phyloP scores from a whole-genome alignment of 352 stramenopile species.

The Phytophthora pisi region DNA sequence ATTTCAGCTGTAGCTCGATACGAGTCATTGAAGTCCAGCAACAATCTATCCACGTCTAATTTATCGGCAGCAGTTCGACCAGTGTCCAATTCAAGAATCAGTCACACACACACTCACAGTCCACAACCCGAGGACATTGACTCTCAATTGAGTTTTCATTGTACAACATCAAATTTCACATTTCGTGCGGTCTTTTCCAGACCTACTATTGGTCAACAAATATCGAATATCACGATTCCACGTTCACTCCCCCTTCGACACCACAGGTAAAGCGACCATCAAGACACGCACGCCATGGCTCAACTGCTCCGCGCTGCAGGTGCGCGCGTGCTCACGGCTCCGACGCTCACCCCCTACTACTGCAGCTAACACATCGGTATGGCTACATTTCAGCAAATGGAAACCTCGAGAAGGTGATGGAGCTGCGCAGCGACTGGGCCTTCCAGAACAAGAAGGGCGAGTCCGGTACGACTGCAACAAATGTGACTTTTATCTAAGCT shows the following conservation, averaged over 20 bases:
- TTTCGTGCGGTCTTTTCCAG: slow-evolving; percentile 2
- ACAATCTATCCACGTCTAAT: slow-evolving; percentile 22
- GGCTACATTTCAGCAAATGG: slow-evolving; percentile 50
- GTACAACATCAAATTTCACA: slow-evolving; percentile 22
- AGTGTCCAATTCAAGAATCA: background rate
- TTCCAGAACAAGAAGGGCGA: slow-evolving; percentile 88
- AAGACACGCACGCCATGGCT: slow-evolving; percentile 34
- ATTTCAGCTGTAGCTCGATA: slow-evolving; percentile 20
- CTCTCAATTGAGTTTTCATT: background rate
- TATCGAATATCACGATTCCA: slow-evolving; percentile 1
- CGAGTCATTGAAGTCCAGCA: background rate
- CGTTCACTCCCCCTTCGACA: background rate
- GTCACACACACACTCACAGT: background rate
- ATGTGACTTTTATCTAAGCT: background rate
- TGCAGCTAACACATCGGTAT: background rate
- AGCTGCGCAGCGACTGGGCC: slow-evolving; percentile 68
- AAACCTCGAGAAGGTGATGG: slow-evolving; percentile 74
- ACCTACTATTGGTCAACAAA: slow-evolving; percentile 7
- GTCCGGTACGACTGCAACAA: slow-evolving; percentile 45
- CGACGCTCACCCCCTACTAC: background rate
- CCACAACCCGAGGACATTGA: background rate
- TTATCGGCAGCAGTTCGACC: slow-evolving; percentile 22
- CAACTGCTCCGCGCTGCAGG: slow-evolving; percentile 55
- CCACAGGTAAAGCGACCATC: background rate
- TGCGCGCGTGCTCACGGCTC: slow-evolving; percentile 4